Percentiles rank a stretch among this genome's conserved stretches.
phyloP scores from a whole-genome alignment of 2,329 filamentous ascomycete genomes.

The Ilyonectria sp. region DNA sequence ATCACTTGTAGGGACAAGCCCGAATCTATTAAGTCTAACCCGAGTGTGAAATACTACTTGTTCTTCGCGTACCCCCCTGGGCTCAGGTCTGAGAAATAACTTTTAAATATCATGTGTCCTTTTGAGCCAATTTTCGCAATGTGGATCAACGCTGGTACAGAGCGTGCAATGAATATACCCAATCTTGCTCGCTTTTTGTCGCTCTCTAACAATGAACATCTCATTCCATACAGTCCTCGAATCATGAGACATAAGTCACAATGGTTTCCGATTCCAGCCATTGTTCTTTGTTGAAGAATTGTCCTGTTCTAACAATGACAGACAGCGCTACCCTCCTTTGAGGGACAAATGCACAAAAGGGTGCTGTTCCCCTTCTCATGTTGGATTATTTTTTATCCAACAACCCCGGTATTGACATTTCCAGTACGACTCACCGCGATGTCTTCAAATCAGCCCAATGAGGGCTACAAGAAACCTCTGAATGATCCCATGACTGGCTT shows the following conservation, averaged over 20 bases:
- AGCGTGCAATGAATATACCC: not conserved
- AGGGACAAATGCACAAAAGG: not conserved
- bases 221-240: no score
- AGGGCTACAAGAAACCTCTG: no score
- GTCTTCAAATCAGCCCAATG: not conserved
- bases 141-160: not conserved
- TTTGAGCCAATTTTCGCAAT: not conserved
- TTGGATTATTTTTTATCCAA: not conserved
- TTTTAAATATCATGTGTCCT: no score
- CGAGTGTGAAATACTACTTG: not conserved
- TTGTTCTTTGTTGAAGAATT: not conserved
- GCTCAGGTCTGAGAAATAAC: no score
- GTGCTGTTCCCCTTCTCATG: not conserved
- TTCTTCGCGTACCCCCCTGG: no score
- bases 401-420: not conserved
- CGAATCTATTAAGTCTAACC: not conserved
- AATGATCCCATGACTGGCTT: not conserved
- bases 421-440: not conserved
- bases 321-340: not conserved
- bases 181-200: not conserved
- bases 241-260: not conserved
- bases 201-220: not conserved
- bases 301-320: not conserved
- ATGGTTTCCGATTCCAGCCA: not conserved
- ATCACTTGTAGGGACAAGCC: not conserved